Conservation (phyloP, 768 basidiomycete genomes). For the Boletus huronensis region DNA sequence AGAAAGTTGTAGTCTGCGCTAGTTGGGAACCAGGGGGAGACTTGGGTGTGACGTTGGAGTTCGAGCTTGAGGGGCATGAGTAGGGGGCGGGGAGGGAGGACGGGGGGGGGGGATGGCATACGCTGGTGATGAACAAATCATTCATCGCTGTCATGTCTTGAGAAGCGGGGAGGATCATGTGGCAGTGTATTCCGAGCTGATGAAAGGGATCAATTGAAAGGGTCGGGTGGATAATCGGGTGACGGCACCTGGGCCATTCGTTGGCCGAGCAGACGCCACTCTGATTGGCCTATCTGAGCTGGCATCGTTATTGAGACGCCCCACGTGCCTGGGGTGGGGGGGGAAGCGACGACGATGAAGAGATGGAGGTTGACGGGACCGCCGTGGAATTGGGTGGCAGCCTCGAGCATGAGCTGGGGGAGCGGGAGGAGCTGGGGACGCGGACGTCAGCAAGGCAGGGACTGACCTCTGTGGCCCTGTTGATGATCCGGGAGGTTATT, state of each 20-base stretch:
- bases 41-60: constrained; percentile 21
- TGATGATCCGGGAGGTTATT: constrained; percentile 43
- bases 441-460: not conserved
- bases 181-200: constrained; percentile 55
- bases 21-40: constrained; percentile 40
- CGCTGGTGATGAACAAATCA: constrained; percentile 48
- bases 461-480: constrained; percentile 44
- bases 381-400: constrained; percentile 29
- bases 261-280: constrained; percentile 42
- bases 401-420: constrained; percentile 27
- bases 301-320: constrained; percentile 22
- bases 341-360: constrained; percentile 51
- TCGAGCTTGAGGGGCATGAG: constrained; percentile 19
- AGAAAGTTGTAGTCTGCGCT: constrained; percentile 39
- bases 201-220: constrained; percentile 19
- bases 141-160: constrained; percentile 45
- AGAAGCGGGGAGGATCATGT: constrained; percentile 49
- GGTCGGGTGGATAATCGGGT: not conserved
- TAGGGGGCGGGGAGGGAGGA: not conserved
- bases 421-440: not conserved
- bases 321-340: constrained; percentile 36
- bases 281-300: constrained; percentile 32
- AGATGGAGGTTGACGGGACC: constrained; percentile 44
- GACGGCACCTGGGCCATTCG: constrained; percentile 43
- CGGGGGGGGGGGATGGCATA: constrained; percentile 13